A percentile compares a stretch with the other conserved stretches of the same genome.
Conservation (phyloP, 2,329 filamentous ascomycete genomes). For the Chaetomiaceae sp. region DNA sequence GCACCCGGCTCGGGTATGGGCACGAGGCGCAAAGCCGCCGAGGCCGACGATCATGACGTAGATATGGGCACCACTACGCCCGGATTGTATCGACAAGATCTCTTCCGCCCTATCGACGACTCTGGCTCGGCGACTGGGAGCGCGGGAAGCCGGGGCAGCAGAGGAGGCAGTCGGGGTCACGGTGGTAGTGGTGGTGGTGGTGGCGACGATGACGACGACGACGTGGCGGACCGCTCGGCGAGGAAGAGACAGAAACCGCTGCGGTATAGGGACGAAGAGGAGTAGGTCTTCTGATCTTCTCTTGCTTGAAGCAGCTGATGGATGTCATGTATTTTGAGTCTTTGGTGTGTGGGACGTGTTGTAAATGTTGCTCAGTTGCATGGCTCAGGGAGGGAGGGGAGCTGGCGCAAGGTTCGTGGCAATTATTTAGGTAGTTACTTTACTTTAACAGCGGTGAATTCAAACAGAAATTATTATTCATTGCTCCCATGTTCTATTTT, state of each 20-base stretch:
- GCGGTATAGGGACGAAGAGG: constrained; percentile 21
- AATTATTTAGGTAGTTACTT: too few relatives aligned
- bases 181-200: neutral
- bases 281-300: constrained; percentile 13
- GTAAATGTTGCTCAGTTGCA: neutral
- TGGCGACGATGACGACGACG: constrained; percentile 12
- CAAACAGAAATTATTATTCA: neutral
- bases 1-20: neutral
- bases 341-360: neutral
- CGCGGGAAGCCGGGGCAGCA: neutral
- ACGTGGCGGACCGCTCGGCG: constrained; percentile 15
- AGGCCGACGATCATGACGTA: constrained; percentile 11
- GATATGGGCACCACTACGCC: neutral
- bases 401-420: too few relatives aligned
- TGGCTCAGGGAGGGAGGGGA: neutral
- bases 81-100: constrained; percentile 12
- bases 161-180: neutral
- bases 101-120: constrained; percentile 20
- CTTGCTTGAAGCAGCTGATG: neutral
- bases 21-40: constrained; percentile 19
- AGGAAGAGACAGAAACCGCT: constrained; percentile 24
- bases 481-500: neutral
- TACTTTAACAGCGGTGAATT: neutral
- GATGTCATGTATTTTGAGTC: neutral
- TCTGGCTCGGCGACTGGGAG: neutral